These are phyloP conservation scores for Laguncularia racemosa DNA, from an alignment of 345 rosid species.

Conservation along the genomic window DNA sequence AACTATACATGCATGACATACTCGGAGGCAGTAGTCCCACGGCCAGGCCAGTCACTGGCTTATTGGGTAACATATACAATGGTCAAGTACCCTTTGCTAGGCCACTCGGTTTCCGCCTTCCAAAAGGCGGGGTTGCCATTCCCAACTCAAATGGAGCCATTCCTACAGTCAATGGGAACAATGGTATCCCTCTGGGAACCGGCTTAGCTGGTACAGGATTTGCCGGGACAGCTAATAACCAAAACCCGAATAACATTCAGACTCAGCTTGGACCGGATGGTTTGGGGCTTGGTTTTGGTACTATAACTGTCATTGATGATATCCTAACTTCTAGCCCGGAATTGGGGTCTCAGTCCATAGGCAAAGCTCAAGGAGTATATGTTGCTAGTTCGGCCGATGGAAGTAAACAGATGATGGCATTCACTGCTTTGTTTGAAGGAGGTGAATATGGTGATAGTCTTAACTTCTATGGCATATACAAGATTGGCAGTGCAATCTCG, in stretches of 20 bases:
- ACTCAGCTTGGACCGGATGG: constrained; percentile 87
- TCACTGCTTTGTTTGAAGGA: constrained; percentile 86
- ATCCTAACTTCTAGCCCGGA: constrained; percentile 70
- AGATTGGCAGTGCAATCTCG: constrained; percentile 61
- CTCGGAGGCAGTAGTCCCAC: constrained; percentile 89
- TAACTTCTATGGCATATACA: constrained; percentile 79
- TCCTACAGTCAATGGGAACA: constrained; percentile 72
- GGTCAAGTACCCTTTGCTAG: constrained; percentile 95
- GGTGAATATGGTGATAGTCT: constrained; percentile 88
- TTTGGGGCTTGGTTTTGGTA: constrained; percentile 77
- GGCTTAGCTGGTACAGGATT: constrained; percentile 77
- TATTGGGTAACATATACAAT: constrained; percentile 86
- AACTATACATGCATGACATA: constrained; percentile 87
- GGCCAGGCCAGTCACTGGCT: constrained; percentile 83
- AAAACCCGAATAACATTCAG: constrained; percentile 32
- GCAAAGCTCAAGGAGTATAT: constrained; percentile 90
- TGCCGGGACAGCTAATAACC: constrained; percentile 27
- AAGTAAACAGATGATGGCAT: constrained; percentile 89
- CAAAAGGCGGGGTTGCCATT: constrained; percentile 55
- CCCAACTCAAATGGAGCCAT: constrained; percentile 88
- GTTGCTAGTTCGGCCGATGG: constrained; percentile 85
- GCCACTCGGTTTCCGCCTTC: constrained; percentile 70
- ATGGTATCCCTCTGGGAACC: constrained; percentile 83
- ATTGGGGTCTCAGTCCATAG: constrained; percentile 64
- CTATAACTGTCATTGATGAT: constrained; percentile 85